Evolutionary conservation across 1,139 yeast species (phyloP).

Genomic region (Suhomyces wounanorum): DNA sequence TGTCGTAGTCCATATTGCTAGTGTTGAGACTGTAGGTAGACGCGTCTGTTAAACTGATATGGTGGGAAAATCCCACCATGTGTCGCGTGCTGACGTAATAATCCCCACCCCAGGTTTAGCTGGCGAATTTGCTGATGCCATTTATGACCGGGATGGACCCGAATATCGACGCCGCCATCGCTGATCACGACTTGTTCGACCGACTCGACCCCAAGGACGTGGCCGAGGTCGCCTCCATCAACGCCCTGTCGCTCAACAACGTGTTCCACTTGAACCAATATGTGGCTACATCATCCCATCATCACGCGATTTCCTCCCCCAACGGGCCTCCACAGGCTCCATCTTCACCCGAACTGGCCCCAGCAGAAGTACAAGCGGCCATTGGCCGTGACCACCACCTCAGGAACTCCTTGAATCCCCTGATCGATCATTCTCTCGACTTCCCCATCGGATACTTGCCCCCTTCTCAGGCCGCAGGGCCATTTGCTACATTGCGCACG

Average conservation of each 20-base stretch:
- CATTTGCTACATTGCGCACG: background rate
- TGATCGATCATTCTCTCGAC: background rate
- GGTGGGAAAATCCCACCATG: no score
- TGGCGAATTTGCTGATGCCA: no score
- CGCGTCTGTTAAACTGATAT: constrained; percentile 4
- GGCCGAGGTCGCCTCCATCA: constrained; percentile 5
- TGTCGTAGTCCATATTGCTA: constrained; percentile 24
- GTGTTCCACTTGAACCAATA: constrained; percentile 21
- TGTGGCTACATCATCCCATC: constrained; percentile 14
- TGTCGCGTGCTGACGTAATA: no score
- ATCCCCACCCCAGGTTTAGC: no score
- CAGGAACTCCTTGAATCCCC: background rate
- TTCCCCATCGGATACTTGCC: background rate
- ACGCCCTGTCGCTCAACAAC: constrained; percentile 12
- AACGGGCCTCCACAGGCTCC: background rate
- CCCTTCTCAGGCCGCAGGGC: background rate
- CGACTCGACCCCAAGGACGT: constrained; percentile 12
- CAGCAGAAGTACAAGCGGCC: background rate
- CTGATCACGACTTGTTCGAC: constrained; percentile 12
- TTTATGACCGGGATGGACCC: constrained; percentile 10
- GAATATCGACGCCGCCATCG: constrained; percentile 14
- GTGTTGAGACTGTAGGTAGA: background rate
- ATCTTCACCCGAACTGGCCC: background rate
- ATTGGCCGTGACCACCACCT: background rate
- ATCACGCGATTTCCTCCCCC: background rate